Conservation (phyloP, 345 rosid species). For the Luvunga scandens region DNA sequence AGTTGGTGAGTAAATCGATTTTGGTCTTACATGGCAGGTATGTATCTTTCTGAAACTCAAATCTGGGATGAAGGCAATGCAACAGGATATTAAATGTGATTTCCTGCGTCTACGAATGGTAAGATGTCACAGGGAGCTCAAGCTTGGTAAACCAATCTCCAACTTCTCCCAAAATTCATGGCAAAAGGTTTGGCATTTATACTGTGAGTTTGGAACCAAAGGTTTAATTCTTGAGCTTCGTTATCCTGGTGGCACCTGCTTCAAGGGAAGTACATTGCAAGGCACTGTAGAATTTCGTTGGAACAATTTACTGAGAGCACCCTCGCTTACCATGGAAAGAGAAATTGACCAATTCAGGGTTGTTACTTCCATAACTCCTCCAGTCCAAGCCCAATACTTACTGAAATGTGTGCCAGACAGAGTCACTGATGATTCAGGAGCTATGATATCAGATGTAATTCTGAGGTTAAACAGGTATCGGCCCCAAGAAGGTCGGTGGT, state of each 20-base stretch:
- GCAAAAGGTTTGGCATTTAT: constrained; percentile 64
- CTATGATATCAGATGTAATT: constrained; percentile 84
- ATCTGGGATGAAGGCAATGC: constrained; percentile 28
- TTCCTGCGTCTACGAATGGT: constrained; percentile 52
- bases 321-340: constrained; percentile 53
- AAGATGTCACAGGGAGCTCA: constrained; percentile 77
- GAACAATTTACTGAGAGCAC: constrained; percentile 76
- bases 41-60: constrained; percentile 52
- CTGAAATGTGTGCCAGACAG: constrained; percentile 86
- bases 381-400: constrained; percentile 82
- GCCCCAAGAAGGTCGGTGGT: constrained; percentile 95
- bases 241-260: constrained; percentile 36
- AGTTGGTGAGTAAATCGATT: background rate
- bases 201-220: constrained; percentile 77
- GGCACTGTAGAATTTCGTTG: constrained; percentile 44
- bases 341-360: constrained; percentile 43
- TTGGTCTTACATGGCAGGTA: constrained; percentile 38
- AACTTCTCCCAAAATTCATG: constrained; percentile 46
- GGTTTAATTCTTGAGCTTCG: constrained; percentile 61
- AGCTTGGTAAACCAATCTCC: constrained; percentile 44
- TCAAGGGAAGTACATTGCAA: constrained; percentile 42
- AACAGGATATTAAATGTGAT: constrained; percentile 24
- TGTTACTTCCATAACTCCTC: constrained; percentile 73
- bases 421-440: constrained; percentile 90
- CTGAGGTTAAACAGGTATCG: constrained; percentile 58